Evolutionary conservation across 139 green algal species (phyloP).

Genomic region (Micractinium conductrix): DNA sequence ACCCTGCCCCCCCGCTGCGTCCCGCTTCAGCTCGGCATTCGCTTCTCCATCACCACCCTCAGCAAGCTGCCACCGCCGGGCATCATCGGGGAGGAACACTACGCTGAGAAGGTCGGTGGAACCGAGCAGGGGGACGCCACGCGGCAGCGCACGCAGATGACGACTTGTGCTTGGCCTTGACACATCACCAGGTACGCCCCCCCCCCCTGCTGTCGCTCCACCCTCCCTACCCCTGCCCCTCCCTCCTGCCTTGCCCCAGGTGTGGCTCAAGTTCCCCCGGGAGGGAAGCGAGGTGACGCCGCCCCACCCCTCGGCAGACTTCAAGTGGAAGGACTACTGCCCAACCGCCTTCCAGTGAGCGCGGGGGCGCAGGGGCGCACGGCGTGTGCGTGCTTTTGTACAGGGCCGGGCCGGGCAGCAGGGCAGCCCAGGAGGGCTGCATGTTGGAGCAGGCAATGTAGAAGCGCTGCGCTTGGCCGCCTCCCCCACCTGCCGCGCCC

Average conservation of each 20-base stretch:
- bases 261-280: slow-evolving; percentile 65
- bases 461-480: too few relatives aligned
- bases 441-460: too few relatives aligned
- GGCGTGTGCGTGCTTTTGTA: too few relatives aligned
- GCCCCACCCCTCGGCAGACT: slow-evolving; percentile 69
- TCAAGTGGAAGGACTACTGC: slow-evolving; percentile 97
- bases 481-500: too few relatives aligned
- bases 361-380: not conserved
- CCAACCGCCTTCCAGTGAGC: slow-evolving; percentile 54
- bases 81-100: slow-evolving; percentile 38
- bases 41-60: slow-evolving; percentile 45
- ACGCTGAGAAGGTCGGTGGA: slow-evolving; percentile 43
- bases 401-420: too few relatives aligned
- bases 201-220: not conserved
- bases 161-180: not conserved
- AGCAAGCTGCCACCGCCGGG: slow-evolving; percentile 46
- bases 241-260: slow-evolving; percentile 26
- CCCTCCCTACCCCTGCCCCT: not conserved
- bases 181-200: too few relatives aligned
- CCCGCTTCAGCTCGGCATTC: slow-evolving; percentile 91
- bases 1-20: not conserved
- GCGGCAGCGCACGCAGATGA: too few relatives aligned
- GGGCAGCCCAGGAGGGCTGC: not conserved
- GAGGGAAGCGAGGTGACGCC: slow-evolving; percentile 36
- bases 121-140: too few relatives aligned